These are phyloP conservation scores for Suillus hirtellus DNA, from an alignment of 768 basidiomycete species.

Conservation along the genomic window DNA sequence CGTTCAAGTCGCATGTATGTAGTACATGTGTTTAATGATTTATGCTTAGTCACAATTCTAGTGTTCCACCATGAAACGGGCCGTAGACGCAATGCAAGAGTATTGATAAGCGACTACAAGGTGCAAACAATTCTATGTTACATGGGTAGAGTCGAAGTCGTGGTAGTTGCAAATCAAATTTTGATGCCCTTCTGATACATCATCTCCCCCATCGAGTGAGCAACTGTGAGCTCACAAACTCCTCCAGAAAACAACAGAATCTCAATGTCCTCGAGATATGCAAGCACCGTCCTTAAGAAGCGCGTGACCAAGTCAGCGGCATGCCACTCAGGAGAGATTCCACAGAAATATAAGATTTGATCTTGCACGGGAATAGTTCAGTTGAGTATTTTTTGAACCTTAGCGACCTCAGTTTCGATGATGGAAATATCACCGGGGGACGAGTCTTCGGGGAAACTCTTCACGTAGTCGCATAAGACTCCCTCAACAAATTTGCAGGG, in stretches of 20 bases:
- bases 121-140: background rate
- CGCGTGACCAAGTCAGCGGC: background rate
- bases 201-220: background rate
- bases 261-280: background rate
- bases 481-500: background rate
- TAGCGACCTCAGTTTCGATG: background rate
- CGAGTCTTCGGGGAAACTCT: background rate
- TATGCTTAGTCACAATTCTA: too few species aligned
- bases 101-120: too few species aligned
- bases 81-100: too few species aligned
- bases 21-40: too few species aligned
- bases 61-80: background rate
- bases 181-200: background rate
- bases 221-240: background rate
- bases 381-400: background rate
- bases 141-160: background rate
- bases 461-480: background rate
- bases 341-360: background rate
- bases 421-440: background rate
- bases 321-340: background rate
- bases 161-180: background rate
- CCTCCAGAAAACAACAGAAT: background rate
- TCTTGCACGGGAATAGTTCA: background rate
- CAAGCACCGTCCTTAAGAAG: background rate
- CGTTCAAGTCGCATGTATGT: too few species aligned